phyloP scores from a whole-genome alignment of 495 filamentous ascomycete species.

The Astrothelium subdiscretum region DNA sequence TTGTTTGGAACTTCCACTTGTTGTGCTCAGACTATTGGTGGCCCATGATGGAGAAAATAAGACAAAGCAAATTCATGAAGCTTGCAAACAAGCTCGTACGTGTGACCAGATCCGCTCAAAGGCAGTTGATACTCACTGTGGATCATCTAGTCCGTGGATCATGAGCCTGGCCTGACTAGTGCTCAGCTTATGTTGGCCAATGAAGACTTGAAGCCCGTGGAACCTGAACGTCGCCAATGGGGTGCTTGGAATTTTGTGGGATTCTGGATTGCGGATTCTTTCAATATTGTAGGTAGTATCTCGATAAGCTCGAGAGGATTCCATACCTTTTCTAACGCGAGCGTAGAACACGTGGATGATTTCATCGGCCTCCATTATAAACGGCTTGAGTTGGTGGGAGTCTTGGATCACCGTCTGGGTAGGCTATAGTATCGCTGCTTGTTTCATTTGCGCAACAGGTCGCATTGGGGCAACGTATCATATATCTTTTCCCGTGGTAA shows the following conservation, averaged over 20 bases:
- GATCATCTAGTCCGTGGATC: constrained; percentile 39
- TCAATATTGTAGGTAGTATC: constrained; percentile 52
- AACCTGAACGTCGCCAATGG: constrained; percentile 77
- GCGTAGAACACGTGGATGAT: constrained; percentile 89
- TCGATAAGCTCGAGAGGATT: not conserved
- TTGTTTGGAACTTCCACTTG: too few species aligned
- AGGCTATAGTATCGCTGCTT: constrained; percentile 12
- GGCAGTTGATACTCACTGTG: not conserved
- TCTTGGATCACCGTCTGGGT: constrained; percentile 67
- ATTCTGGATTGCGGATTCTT: constrained; percentile 83
- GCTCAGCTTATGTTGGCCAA: constrained; percentile 87
- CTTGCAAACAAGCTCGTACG: not conserved
- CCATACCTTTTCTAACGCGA: not conserved
- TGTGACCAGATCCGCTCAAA: not conserved
- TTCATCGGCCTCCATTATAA: constrained; percentile 65
- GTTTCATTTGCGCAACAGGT: constrained; percentile 13
- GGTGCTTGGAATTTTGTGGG: constrained; percentile 78
- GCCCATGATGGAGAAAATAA: not conserved
- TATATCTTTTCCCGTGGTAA: constrained; percentile 30
- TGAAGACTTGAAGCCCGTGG: constrained; percentile 81
- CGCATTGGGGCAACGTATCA: constrained; percentile 28
- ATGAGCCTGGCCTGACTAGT: constrained; percentile 68
- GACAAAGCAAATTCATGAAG: not conserved
- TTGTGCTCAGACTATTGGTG: not conserved
- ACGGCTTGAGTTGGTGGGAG: constrained; percentile 88